These are phyloP conservation scores for Lactifluus piperatus DNA, from an alignment of 768 basidiomycete genomes.

Conservation along the genomic window DNA sequence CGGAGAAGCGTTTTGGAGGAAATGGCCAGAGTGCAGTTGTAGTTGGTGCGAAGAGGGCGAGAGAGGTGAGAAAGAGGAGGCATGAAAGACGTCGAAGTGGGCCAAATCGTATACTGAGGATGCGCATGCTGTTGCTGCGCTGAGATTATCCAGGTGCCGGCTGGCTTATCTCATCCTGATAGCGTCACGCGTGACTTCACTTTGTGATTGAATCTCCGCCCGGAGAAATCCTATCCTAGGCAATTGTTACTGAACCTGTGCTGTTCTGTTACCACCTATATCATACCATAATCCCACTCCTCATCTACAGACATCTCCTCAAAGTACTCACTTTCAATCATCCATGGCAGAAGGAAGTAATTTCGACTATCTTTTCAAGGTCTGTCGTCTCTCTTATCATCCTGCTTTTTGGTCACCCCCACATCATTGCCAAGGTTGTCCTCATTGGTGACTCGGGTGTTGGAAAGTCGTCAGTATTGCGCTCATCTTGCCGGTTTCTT, in stretches of 20 bases:
- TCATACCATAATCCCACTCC: too few species aligned
- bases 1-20: conserved; percentile 73
- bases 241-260: too few species aligned
- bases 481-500: neutral
- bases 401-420: neutral
- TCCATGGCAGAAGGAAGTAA: conserved; percentile 87
- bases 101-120: neutral
- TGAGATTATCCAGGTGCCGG: too few species aligned
- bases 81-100: conserved; percentile 11
- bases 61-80: conserved; percentile 2
- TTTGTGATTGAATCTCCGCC: conserved; percentile 7
- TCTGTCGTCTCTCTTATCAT: conserved; percentile 27
- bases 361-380: conserved; percentile 99
- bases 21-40: conserved; percentile 66
- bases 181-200: too few species aligned
- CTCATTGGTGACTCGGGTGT: conserved; percentile 99
- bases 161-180: neutral
- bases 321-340: conserved; percentile 14
- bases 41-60: neutral
- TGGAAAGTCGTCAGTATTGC: conserved; percentile 88
- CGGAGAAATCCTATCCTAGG: neutral
- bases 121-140: too few species aligned
- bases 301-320: conserved; percentile 20
- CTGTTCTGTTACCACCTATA: too few species aligned
- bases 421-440: conserved; percentile 58